Percentiles rank a stretch among this genome's conserved stretches.
phyloP scores from a whole-genome alignment of 164 flowering plant genomes.

The Platanus orientalis region DNA sequence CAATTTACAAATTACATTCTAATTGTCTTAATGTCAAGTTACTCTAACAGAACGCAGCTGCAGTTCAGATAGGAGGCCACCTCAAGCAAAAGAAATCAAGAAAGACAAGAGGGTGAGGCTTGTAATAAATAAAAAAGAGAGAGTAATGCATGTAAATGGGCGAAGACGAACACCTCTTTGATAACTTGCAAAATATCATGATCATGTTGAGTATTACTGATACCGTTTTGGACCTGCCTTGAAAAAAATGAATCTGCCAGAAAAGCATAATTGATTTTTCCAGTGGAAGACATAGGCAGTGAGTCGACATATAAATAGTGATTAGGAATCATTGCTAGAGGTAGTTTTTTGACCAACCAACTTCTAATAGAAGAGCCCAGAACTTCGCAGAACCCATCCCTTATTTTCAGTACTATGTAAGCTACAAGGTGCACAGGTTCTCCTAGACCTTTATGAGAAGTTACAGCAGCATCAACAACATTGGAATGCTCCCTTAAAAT shows the following conservation, averaged over 20 bases:
- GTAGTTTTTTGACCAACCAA: conserved; percentile 63
- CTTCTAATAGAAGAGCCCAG: conserved; percentile 37
- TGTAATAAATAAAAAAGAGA: neutral
- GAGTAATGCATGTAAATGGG: neutral
- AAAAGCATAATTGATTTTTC: conserved; percentile 67
- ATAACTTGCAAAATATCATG: conserved; percentile 40
- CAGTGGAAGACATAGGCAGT: conserved; percentile 67
- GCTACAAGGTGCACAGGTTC: conserved; percentile 46
- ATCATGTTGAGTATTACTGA: conserved; percentile 14
- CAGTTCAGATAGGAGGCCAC: neutral
- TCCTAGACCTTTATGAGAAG: conserved; percentile 33
- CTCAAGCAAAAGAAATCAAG: neutral
- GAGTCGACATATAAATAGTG: conserved; percentile 40
- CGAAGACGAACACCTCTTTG: conserved; percentile 41
- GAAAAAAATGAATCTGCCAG: conserved; percentile 25
- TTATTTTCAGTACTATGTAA: conserved; percentile 40
- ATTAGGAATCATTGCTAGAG: conserved; percentile 59
- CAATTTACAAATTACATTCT: neutral
- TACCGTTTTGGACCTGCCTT: conserved; percentile 13
- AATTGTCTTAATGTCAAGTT: neutral
- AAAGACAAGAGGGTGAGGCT: too few species aligned
- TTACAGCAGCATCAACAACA: conserved; percentile 73
- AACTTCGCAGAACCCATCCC: conserved; percentile 18
- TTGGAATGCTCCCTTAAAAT: conserved; percentile 49
- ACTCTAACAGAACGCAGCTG: neutral